phyloP scores from a whole-genome alignment of 2,329 filamentous ascomycete genomes.

The Trematosphaeria pertusa region DNA sequence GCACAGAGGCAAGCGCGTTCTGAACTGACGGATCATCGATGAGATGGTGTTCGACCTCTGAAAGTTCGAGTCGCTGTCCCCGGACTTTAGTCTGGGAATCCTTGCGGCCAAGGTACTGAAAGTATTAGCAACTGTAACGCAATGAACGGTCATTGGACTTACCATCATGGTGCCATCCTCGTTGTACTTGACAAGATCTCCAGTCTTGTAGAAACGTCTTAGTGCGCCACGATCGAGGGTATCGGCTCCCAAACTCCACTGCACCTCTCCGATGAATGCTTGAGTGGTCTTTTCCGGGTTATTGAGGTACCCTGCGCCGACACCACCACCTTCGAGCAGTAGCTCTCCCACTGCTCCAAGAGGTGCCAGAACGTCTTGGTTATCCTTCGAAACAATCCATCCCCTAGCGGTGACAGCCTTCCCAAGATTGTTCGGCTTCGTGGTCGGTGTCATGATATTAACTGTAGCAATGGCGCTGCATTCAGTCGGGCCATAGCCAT shows the following conservation, averaged over 20 bases:
- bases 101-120: conserved; percentile 39
- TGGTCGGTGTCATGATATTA: conserved; percentile 34
- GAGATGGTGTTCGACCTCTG: conserved; percentile 55
- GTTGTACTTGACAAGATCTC: conserved; percentile 46
- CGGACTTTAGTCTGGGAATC: conserved; percentile 49
- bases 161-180: conserved; percentile 41
- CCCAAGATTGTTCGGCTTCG: conserved; percentile 45
- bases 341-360: conserved; percentile 52
- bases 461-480: conserved; percentile 45
- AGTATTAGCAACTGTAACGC: background rate
- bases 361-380: conserved; percentile 44
- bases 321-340: conserved; percentile 47
- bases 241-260: conserved; percentile 23
- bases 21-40: conserved; percentile 35
- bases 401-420: conserved; percentile 35
- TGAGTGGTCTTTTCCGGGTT: conserved; percentile 39
- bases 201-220: conserved; percentile 43
- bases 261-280: conserved; percentile 31
- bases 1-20: conserved; percentile 38
- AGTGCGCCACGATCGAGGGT: conserved; percentile 1
- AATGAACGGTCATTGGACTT: conserved; percentile 4
- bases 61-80: conserved; percentile 54
- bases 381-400: conserved; percentile 49
- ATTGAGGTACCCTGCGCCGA: conserved; percentile 40
- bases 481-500: conserved; percentile 51